Evolutionary conservation across 352 stramenopile species (phyloP).

Genomic region (Pythium folliculosum): DNA sequence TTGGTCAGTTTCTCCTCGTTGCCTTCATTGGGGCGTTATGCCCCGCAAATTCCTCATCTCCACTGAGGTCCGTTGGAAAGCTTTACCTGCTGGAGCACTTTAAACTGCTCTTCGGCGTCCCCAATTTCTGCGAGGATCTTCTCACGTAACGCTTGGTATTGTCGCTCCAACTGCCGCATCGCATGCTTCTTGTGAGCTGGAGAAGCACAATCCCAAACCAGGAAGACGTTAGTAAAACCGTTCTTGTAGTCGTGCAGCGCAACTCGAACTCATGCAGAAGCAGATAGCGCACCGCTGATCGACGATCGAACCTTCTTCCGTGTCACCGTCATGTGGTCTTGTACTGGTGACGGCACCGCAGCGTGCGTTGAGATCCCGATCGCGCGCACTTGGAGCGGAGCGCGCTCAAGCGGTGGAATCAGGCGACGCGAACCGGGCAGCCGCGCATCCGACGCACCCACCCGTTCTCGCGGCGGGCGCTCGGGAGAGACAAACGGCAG

Average conservation of each 20-base stretch:
- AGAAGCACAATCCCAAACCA: constrained; percentile 19
- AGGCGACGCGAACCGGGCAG: not conserved
- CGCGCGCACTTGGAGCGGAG: constrained; percentile 16
- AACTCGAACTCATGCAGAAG: not conserved
- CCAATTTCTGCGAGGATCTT: constrained; percentile 28
- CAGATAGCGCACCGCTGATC: constrained; percentile 18
- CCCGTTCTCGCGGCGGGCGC: not conserved
- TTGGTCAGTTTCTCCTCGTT: constrained; percentile 6
- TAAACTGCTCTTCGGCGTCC: constrained; percentile 31
- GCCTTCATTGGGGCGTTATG: not conserved
- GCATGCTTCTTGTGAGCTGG: constrained; percentile 30
- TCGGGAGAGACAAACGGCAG: constrained; percentile 30
- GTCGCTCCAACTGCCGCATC: constrained; percentile 27
- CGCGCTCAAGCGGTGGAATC: constrained; percentile 1
- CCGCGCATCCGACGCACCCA: not conserved
- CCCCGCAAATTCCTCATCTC: not conserved
- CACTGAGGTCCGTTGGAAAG: constrained; percentile 14
- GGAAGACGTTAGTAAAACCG: constrained; percentile 5
- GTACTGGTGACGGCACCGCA: constrained; percentile 20
- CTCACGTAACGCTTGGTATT: constrained; percentile 32
- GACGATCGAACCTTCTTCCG: constrained; percentile 25
- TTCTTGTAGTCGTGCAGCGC: constrained; percentile 7
- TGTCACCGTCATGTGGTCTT: constrained; percentile 16
- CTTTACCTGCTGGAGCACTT: constrained; percentile 29
- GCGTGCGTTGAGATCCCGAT: not conserved